Base-by-base conservation (phyloP, 1,284 basidiomycete genomes). In the Pisolithus thermaeus region DNA sequence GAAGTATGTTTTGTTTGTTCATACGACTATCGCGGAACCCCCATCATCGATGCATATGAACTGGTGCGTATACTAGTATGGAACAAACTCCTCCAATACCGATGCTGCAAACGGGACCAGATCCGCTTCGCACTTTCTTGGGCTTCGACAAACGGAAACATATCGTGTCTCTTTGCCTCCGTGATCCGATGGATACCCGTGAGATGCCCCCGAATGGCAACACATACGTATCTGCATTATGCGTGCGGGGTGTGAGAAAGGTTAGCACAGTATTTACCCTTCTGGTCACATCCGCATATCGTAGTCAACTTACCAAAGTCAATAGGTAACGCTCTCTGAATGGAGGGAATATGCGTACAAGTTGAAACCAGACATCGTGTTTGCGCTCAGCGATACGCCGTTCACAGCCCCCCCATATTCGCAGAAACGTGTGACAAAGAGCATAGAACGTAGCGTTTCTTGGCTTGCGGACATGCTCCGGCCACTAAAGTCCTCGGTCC, bases 131-230 rank as follows among this genome's bases (percentile, higher is more conserved):
- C 59, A 69, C 63, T 2, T 82, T 84, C 51, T 66, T 86, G 20
- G 83, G 81, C 14, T 85, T 78, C 59, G 62, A 68, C 5, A 66
- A 70, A 0, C 61, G 63, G 2, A 64, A 71, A 46, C 80, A 85
- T 56, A 66, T 89, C 3, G 28, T 85, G 1, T 78, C 78, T 0
- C 70, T 90, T 62, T 77, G 79, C 2, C 68, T 83, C 7, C 74
- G 90, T 28, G 83, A 92, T 69, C 83, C 85, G 0, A 67, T 71
- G 28, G 83, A 89, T 63, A 70, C 66, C 4, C 70, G 75, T 37
- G 79, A 81, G 55, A 83, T 89, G 76, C 85, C 87, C 0, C 70
- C 85, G 0, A 91, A 90, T 57, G 78, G 80, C 3, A 78, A 81
- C 41, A 59, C 72, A 4, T 72, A 76, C 55, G 67, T 88, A 4